Conservation (phyloP, 2,329 filamentous ascomycete species). For the Aureobasidium sp. region DNA sequence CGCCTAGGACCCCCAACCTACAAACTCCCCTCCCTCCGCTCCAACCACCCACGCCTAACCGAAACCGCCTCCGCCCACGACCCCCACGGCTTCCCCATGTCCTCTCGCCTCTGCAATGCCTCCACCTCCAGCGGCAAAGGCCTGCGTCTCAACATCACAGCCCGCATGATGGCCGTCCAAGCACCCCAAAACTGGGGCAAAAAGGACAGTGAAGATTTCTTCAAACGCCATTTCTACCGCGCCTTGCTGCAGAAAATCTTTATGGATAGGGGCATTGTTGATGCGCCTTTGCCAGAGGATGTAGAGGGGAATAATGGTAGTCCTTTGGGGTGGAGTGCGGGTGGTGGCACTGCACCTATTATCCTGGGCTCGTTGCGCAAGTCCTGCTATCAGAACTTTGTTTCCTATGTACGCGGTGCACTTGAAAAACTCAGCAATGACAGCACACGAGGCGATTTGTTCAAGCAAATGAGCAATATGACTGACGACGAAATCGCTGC, state of each 20-base stretch:
- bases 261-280: slow-evolving; percentile 72
- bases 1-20: slow-evolving; percentile 78
- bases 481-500: slow-evolving; percentile 66
- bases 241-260: slow-evolving; percentile 89
- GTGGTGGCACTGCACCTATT: slow-evolving; percentile 63
- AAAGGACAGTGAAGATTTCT: slow-evolving; percentile 76
- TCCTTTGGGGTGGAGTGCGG: slow-evolving; percentile 27
- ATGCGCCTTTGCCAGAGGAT: slow-evolving; percentile 51
- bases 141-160: slow-evolving; percentile 86
- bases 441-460: slow-evolving; percentile 50
- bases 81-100: slow-evolving; percentile 92
- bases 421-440: slow-evolving; percentile 64
- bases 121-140: slow-evolving; percentile 42
- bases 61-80: slow-evolving; percentile 68
- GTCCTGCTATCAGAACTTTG: slow-evolving; percentile 67
- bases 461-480: slow-evolving; percentile 59
- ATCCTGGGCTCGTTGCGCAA: slow-evolving; percentile 83
- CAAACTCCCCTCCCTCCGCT: slow-evolving; percentile 72
- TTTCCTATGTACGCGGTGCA: slow-evolving; percentile 72
- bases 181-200: slow-evolving; percentile 87
- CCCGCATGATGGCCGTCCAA: slow-evolving; percentile 96
- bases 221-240: slow-evolving; percentile 87
- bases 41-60: slow-evolving; percentile 61
- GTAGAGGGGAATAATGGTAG: slow-evolving; percentile 34
- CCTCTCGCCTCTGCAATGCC: slow-evolving; percentile 55